Conservation (phyloP, 164 flowering plant species). For the Magnolia sinica region DNA sequence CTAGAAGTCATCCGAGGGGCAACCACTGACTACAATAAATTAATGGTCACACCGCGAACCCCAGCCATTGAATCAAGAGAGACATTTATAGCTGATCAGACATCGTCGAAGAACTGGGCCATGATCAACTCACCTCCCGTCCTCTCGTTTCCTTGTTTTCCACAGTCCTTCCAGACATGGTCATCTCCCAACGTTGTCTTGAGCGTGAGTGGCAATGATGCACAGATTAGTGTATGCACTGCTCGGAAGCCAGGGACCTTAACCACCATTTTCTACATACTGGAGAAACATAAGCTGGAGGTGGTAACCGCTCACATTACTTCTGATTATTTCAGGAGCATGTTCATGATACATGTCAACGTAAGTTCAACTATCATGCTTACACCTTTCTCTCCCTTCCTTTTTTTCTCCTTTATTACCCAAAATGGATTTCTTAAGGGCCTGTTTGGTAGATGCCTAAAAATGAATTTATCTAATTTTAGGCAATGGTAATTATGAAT, state of each 20-base stretch:
- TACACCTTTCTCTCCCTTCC: no score
- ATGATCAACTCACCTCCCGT: conserved; percentile 12
- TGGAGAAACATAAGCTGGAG: conserved; percentile 67
- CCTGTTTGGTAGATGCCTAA: no score
- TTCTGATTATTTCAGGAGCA: conserved; percentile 39
- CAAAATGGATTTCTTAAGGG: background rate
- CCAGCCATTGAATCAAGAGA: conserved; percentile 38
- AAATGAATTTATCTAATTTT: no score
- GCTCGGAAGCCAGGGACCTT: conserved; percentile 52
- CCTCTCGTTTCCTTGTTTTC: conserved; percentile 14
- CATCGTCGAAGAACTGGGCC: conserved; percentile 21
- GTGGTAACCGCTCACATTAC: conserved; percentile 61
- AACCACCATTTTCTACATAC: conserved; percentile 35
- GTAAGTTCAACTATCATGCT: conserved; percentile 39
- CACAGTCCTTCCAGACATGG: conserved; percentile 57
- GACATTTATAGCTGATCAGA: conserved; percentile 61
- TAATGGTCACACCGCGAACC: conserved; percentile 7
- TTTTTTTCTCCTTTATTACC: background rate
- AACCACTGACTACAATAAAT: conserved; percentile 11
- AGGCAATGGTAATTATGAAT: no score
- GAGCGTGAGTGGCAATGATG: conserved; percentile 57
- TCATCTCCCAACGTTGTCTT: conserved; percentile 63
- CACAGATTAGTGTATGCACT: conserved; percentile 65
- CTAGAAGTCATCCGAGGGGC: conserved; percentile 42
- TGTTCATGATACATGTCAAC: conserved; percentile 71